Evolutionary conservation across 805 yeast genomes (phyloP), one percentile per base, ranked within the genome.

Genomic region (Candida sithepensis): DNA sequence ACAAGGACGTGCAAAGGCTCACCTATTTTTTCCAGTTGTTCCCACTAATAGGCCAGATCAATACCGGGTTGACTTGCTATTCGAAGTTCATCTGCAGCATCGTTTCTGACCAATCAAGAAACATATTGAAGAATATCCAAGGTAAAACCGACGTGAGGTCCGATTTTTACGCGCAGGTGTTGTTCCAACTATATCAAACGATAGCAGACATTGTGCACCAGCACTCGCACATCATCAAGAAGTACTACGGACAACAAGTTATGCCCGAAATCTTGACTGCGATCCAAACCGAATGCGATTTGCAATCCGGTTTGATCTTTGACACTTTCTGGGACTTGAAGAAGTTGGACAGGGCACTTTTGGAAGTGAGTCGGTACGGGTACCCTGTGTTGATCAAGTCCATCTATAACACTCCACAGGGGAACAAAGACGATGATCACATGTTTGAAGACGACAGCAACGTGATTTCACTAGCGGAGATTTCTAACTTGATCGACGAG

Each of bases 231-330:
- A 77, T 94, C 36, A 89, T 94, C 23, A 78, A 75, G 38, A 74
- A 74, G 42, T 85, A 83, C 60, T 94, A 94, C 60, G 96, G 92
- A 18, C 68, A 69, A 2, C 52, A 68, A 9, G 82, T 83, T 14
- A 82, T 91, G 73, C 68, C 75, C 2, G 74, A 75, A 30, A 90
- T 92, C 9, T 74, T 91, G 55, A 79, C 77, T 18, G 78, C 79
- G 43, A 84, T 94, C 28, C 96, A 92, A 66, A 72, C 78, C 43
- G 99, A 94, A 61, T 84, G 94, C 26, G 99, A 94, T 61, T 74
- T 91, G n/a, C 99, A 94, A 61, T 84, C 92, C 22, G 95, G 96
- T 0, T 71, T 94, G 39, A 86, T 94, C 3, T 73, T 87, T 46
- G 98, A 92, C 64, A 87, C 94, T 0, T 88, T 88, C 59, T 78